phyloP scores from a whole-genome alignment of 106 monocot species.

The Dactylorhiza incarnata region DNA sequence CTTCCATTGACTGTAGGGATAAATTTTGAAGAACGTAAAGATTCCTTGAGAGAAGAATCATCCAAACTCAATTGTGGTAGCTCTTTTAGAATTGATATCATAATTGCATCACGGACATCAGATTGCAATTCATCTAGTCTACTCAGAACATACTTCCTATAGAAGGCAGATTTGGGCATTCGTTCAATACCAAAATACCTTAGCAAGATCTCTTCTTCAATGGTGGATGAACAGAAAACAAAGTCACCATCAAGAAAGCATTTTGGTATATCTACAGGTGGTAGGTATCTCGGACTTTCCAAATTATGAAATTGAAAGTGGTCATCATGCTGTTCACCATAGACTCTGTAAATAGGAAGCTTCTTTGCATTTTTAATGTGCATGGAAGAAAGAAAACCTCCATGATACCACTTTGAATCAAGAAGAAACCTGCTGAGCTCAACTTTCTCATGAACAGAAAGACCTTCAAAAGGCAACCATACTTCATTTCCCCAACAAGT shows the following conservation, averaged over 20 bases:
- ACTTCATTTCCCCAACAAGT: slow-evolving; percentile 26
- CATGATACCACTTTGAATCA: slow-evolving; percentile 82
- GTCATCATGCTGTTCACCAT: slow-evolving; percentile 28
- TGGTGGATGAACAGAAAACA: slow-evolving; percentile 43
- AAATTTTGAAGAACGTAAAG: slow-evolving; percentile 55
- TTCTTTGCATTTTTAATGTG: slow-evolving; percentile 59
- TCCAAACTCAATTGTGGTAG: slow-evolving; percentile 72
- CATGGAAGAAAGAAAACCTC: slow-evolving; percentile 41
- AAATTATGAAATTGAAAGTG: slow-evolving; percentile 53
- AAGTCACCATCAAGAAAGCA: slow-evolving; percentile 58
- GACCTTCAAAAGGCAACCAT: slow-evolving; percentile 33
- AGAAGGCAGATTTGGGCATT: slow-evolving; percentile 65
- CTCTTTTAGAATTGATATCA: slow-evolving; percentile 71
- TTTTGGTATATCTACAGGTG: slow-evolving; percentile 59
- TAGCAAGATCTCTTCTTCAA: slow-evolving; percentile 68
- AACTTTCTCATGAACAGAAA: slow-evolving; percentile 55
- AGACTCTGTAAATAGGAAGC: slow-evolving; percentile 69
- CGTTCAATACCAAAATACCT: slow-evolving; percentile 61
- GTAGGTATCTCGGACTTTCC: slow-evolving; percentile 50
- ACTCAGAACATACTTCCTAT: slow-evolving; percentile 51
- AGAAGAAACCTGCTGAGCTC: slow-evolving; percentile 76
- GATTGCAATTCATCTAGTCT: slow-evolving; percentile 59
- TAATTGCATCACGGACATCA: slow-evolving; percentile 62
- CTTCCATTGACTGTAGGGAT: slow-evolving; percentile 58
- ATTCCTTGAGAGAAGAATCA: slow-evolving; percentile 64